Evolutionary conservation across 495 filamentous ascomycete species (phyloP), one percentile per base, ranked within the genome.

Genomic region (Hypoxylon subgilvum): DNA sequence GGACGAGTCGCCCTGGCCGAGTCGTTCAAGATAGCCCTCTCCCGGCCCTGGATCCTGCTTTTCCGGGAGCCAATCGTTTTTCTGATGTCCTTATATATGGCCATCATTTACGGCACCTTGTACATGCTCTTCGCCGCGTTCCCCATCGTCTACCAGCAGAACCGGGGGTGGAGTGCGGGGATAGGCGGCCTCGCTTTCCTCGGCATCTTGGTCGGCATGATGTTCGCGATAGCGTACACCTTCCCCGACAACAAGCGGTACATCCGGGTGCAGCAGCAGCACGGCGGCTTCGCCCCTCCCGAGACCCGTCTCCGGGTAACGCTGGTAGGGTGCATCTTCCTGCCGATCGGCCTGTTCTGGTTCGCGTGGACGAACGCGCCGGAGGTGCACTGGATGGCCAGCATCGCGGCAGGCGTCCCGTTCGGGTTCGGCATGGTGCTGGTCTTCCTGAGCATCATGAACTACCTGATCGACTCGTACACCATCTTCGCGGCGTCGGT

Each of bases 101-200:
- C 35, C n/a, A 17, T 51, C 14, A 32, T 40, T 14, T 51, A 30
- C 18, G 48, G 35, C 6, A 21, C 23, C 13, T 16, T 93, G 1
- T 93, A 95, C 61, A 79, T 93, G 14, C 89, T 91, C 69, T 91
- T 95, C 64, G 86, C 86, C 12, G 89, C 89, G 1, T 91, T 92
- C 67, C 80, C 88, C 19, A 72, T 92, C 30, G 83, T 91, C 40
- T 95, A 90, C 71, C 45, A 77, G n/a, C 73, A 82, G 14, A 78
- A 84, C 16, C 86, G 91, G 60, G 79, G 79, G 6, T 84, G 91
- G 67, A 75, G 73, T 5, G 68, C 86, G 6, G 87, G 84, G 71
- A 81, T 88, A 53, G 76, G 81, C 0, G 89, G 90, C 1, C 73
- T 89, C 8, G 81, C 85, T 9, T 93, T 92, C 66, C 63, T 88